Base-by-base conservation (phyloP, 495 filamentous ascomycete genomes). In the Chaetomidium leptoderma region DNA sequence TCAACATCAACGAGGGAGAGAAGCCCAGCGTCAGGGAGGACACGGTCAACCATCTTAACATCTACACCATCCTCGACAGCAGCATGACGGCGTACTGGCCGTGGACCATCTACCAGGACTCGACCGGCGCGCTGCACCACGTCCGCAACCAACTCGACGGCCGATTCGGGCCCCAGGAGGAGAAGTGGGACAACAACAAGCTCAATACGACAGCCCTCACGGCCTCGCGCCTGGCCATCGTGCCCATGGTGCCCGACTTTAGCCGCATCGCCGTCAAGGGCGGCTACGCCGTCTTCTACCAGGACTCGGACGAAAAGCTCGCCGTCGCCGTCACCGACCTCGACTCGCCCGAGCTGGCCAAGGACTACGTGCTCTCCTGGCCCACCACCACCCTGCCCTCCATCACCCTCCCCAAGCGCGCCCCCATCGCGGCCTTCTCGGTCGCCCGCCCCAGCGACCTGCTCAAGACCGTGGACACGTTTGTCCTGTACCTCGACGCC, bases 201-300 rank as follows among this genome's bases (percentile, higher is more conserved):
- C 17, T 59, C 24, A 55, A 55, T n/a, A 40, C 54, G 3, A 50
- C 58, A 5, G 46, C 53, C 0, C 19, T 59, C n/a, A 1, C 9
- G 17, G 52, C 37, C 2, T 37, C 50, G 3, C 42, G 30, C 10
- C 53, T 66, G 10, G 63, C 63, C 17, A 24, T 60, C 5, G 59
- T 61, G 6, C 63, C 63, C 6, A 32, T 58, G 30, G 55, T 48
- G 0, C 23, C 57, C 37, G 55, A 60, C 54, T 58, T 56, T 36
- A 53, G 8, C 19, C 8, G 33, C 2, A 60, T 58, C 27, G 57
- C 49, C 21, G 4, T 23, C 40, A 55, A 55, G 44, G 60, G 53
- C 30, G 63, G 63, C n/a, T 66, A 66, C 33, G 63, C 39, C 32
- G 42, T 66, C 23, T 56, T 66, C 29, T 61, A 66, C 51, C 63